These are phyloP conservation scores for Cutaneotrichosporon cutaneum DNA, from an alignment of 1,284 basidiomycete genomes.

Conservation along the genomic window DNA sequence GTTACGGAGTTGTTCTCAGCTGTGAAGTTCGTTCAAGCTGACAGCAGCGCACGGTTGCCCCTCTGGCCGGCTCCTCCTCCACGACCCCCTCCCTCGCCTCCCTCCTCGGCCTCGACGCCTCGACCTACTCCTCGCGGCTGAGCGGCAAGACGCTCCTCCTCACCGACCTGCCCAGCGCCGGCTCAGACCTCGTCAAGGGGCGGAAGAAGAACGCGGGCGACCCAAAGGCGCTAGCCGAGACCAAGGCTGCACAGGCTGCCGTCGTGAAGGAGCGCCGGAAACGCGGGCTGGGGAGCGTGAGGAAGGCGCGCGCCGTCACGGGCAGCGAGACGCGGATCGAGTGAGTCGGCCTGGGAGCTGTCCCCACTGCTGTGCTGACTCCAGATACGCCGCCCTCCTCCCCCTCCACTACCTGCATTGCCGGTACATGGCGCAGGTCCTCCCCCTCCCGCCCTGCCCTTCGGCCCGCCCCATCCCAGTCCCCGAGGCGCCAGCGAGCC, in stretches of 20 bases:
- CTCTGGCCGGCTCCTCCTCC: background rate
- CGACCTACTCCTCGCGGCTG: conserved; percentile 35
- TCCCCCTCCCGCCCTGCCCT: conserved; percentile 28
- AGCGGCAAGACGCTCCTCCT: conserved; percentile 40
- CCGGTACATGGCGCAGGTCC: conserved; percentile 39
- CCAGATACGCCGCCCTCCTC: conserved; percentile 42
- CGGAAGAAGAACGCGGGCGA: conserved; percentile 39
- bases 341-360: no score
- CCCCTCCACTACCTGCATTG: conserved; percentile 48
- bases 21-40: no score
- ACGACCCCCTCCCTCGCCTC: conserved; percentile 20
- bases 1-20: no score
- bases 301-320: conserved; percentile 23
- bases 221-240: conserved; percentile 14
- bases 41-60: conserved; percentile 9
- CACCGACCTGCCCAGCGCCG: conserved; percentile 15
- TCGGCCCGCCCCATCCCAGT: background rate
- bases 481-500: background rate
- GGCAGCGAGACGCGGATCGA: conserved; percentile 26
- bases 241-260: conserved; percentile 23
- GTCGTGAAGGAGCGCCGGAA: conserved; percentile 10
- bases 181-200: conserved; percentile 30
- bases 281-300: conserved; percentile 13
- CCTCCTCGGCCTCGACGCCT: conserved; percentile 30
- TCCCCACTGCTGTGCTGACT: no score